These are phyloP conservation scores for Przewalskia tangutica DNA, from an alignment of 257 asterid species.

Conservation along the genomic window DNA sequence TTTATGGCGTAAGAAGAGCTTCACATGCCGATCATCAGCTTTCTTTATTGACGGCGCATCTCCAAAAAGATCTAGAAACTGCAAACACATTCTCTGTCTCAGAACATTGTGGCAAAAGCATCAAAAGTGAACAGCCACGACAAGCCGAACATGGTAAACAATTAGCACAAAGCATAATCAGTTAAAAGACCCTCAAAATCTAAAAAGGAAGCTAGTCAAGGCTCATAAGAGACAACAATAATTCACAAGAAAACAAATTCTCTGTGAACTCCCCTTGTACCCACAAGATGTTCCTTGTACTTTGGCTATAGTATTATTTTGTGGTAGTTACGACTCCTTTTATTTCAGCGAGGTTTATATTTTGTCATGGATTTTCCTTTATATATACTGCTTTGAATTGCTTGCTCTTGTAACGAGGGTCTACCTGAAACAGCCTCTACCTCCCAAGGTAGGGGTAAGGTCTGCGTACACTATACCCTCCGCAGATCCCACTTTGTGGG, in stretches of 20 bases:
- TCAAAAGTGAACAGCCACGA: neutral
- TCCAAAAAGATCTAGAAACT: slow-evolving; percentile 96
- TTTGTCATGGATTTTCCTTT: too few species aligned
- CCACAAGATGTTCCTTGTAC: neutral
- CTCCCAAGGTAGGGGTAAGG: too few species aligned
- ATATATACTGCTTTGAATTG: too few species aligned
- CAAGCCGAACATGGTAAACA: neutral
- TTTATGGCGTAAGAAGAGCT: slow-evolving; percentile 69
- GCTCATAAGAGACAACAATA: neutral
- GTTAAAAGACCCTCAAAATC: neutral
- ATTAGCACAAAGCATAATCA: neutral
- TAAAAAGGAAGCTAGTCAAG: neutral
- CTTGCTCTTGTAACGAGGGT: too few species aligned
- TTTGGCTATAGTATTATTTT: too few species aligned
- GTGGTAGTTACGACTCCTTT: too few species aligned
- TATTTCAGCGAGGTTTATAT: too few species aligned
- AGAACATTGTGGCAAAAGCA: neutral
- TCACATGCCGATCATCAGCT: slow-evolving; percentile 79
- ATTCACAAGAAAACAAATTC: neutral
- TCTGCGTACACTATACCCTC: too few species aligned
- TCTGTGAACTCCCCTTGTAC: neutral
- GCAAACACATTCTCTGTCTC: slow-evolving; percentile 18
- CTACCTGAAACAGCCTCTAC: too few species aligned
- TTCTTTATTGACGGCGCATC: slow-evolving; percentile 55
- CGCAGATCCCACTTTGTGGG: too few species aligned